These are phyloP conservation scores for Thalassia testudinum DNA, from an alignment of 116 monocot genomes.

Conservation along the genomic window DNA sequence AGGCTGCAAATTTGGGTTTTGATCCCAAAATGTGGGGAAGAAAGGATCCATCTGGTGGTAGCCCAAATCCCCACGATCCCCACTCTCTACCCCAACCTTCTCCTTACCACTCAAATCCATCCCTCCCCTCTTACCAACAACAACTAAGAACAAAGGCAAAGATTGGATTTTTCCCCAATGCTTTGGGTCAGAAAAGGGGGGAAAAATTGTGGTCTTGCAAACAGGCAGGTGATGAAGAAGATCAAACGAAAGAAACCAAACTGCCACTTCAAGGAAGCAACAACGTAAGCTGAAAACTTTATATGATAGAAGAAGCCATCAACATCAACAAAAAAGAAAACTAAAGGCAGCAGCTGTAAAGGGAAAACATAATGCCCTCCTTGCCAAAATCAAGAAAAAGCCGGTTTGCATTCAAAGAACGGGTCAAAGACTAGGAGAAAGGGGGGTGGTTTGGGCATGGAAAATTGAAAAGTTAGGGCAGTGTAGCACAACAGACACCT, in stretches of 20 bases:
- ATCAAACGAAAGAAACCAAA: neutral
- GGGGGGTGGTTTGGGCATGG: too few relatives aligned
- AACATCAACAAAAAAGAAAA: neutral
- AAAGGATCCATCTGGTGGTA: slow-evolving; percentile 23
- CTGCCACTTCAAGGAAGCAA: neutral
- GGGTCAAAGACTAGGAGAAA: too few relatives aligned
- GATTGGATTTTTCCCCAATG: neutral
- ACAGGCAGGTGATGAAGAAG: too few relatives aligned
- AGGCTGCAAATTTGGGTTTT: slow-evolving; percentile 11
- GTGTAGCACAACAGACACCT: too few relatives aligned
- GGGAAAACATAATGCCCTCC: too few relatives aligned
- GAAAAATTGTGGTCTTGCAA: neutral
- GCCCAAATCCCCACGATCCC: slow-evolving; percentile 15
- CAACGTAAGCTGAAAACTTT: neutral
- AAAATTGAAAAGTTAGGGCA: too few relatives aligned
- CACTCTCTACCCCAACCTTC: slow-evolving; percentile 30
- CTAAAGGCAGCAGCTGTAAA: too few relatives aligned
- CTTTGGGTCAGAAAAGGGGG: neutral
- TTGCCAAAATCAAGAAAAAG: too few relatives aligned
- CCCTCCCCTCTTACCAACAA: neutral
- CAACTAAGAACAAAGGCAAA: too few relatives aligned
- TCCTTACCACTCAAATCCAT: slow-evolving; percentile 51
- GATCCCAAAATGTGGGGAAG: slow-evolving; percentile 19
- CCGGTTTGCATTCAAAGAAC: too few relatives aligned
- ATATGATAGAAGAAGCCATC: neutral